Conservation (phyloP, 1,284 basidiomycete genomes). For the Mycena citricolor region DNA sequence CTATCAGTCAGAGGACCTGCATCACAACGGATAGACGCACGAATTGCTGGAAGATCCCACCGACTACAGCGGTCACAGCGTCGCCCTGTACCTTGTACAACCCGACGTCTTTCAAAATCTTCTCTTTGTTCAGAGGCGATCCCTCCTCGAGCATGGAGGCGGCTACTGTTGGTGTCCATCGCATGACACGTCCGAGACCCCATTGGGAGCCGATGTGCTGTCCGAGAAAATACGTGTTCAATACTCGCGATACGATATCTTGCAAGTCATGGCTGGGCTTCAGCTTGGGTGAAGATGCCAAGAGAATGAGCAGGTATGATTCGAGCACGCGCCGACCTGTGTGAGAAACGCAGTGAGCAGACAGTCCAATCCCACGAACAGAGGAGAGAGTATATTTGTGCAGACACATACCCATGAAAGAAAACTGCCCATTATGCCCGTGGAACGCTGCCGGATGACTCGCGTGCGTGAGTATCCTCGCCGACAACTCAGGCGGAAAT, state of each 20-base stretch:
- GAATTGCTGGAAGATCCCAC: slow-evolving; percentile 76
- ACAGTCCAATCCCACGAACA: slow-evolving; percentile 1
- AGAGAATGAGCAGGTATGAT: slow-evolving; percentile 68
- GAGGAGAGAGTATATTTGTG: no score
- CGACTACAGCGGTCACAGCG: slow-evolving; percentile 72
- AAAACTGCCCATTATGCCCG: slow-evolving; percentile 68
- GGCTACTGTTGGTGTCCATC: slow-evolving; percentile 61
- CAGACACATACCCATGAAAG: slow-evolving; percentile 59
- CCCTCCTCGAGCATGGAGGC: slow-evolving; percentile 28
- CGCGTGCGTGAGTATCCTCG: slow-evolving; percentile 70
- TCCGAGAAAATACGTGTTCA: slow-evolving; percentile 70
- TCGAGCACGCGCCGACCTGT: slow-evolving; percentile 73
- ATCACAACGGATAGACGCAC: slow-evolving; percentile 43
- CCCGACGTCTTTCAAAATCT: slow-evolving; percentile 51
- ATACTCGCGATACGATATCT: slow-evolving; percentile 47
- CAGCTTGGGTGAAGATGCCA: slow-evolving; percentile 57
- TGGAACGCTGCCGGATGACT: slow-evolving; percentile 63
- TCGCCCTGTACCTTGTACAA: slow-evolving; percentile 77
- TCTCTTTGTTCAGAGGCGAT: slow-evolving; percentile 29
- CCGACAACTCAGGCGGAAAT: slow-evolving; percentile 68
- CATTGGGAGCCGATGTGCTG: slow-evolving; percentile 71
- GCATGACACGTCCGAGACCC: slow-evolving; percentile 64
- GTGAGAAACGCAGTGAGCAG: neutral
- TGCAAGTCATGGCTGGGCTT: slow-evolving; percentile 55
- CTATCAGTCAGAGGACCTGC: neutral